These are phyloP conservation scores for Penicillium frequentans DNA, from an alignment of 2,329 filamentous ascomycete species.

Conservation along the genomic window DNA sequence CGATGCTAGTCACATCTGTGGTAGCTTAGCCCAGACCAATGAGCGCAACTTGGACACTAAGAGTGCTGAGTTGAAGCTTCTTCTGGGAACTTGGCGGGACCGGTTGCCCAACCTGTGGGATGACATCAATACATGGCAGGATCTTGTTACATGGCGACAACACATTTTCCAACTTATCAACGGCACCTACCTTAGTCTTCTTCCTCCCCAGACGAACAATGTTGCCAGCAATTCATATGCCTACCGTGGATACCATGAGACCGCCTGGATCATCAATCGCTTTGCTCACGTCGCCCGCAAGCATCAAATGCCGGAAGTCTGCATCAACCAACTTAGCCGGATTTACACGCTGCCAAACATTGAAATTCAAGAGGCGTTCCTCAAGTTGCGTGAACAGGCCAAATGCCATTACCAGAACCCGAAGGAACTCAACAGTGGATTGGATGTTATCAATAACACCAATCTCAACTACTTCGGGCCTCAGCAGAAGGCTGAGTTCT, in stretches of 20 bases:
- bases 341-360: slow-evolving; percentile 99
- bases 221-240: slow-evolving; percentile 90
- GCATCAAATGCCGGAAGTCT: slow-evolving; percentile 94
- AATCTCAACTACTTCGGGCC: slow-evolving; percentile 98
- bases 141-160: slow-evolving; percentile 98
- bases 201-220: slow-evolving; percentile 78
- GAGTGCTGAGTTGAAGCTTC: slow-evolving; percentile 90
- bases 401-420: slow-evolving; percentile 98
- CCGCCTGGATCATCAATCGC: slow-evolving; percentile 98
- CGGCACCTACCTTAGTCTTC: slow-evolving; percentile 79
- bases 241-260: slow-evolving; percentile 97
- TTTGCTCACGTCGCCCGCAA: slow-evolving; percentile 98
- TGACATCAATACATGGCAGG: slow-evolving; percentile 98
- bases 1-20: slow-evolving; percentile 94
- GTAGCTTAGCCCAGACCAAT: slow-evolving; percentile 82
- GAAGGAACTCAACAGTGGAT: slow-evolving; percentile 82
- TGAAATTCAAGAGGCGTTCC: slow-evolving; percentile 97
- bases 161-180: slow-evolving; percentile 99
- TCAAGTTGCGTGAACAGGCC: slow-evolving; percentile 97
- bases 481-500: slow-evolving; percentile 97
- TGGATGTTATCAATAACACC: slow-evolving; percentile 99
- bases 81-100: slow-evolving; percentile 93
- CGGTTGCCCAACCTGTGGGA: slow-evolving; percentile 97
- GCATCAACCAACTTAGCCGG: slow-evolving; percentile 92
- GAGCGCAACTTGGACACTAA: slow-evolving; percentile 86